phyloP scores from a whole-genome alignment of 208 protist genomes.

The Acanthamoeba castellanii region DNA sequence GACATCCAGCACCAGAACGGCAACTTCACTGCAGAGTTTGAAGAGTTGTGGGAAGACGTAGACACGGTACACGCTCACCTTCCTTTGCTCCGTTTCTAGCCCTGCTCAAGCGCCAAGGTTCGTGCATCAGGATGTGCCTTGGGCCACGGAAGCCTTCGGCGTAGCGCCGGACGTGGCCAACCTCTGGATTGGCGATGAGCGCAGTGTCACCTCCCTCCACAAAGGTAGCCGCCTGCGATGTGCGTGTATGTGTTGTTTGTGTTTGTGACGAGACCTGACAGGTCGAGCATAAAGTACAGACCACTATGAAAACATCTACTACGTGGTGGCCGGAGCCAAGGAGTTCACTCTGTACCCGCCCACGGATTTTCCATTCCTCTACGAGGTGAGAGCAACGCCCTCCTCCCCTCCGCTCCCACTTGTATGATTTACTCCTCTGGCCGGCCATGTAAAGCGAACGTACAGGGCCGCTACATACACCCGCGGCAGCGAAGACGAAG shows the following conservation, averaged over 20 bases:
- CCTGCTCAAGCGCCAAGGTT: not conserved
- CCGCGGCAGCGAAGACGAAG: constrained; percentile 21
- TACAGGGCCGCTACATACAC: constrained; percentile 11
- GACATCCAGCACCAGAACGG: constrained; percentile 75
- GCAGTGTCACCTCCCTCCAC: constrained; percentile 81
- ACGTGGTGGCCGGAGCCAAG: constrained; percentile 82
- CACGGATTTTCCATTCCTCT: constrained; percentile 83
- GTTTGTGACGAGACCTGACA: not conserved
- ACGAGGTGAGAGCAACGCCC: constrained; percentile 39
- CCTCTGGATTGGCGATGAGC: constrained; percentile 85
- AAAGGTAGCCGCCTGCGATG: constrained; percentile 22
- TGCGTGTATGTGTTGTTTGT: not conserved
- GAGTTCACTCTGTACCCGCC: constrained; percentile 84
- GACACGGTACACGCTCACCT: constrained; percentile 6
- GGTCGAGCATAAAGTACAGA: constrained; percentile 43
- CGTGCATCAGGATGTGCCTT: constrained; percentile 6
- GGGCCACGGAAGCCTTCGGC: constrained; percentile 75
- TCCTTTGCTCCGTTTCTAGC: constrained; percentile 47
- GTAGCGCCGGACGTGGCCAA: constrained; percentile 78
- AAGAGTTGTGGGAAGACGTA: constrained; percentile 77
- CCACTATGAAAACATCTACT: constrained; percentile 86
- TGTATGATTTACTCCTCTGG: not conserved
- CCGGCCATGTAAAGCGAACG: not conserved
- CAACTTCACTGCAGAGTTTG: constrained; percentile 78
- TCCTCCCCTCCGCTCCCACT: not conserved